Evolutionary conservation across 2,329 filamentous ascomycete genomes (phyloP).

Genomic region (Ophiostoma australiae): DNA sequence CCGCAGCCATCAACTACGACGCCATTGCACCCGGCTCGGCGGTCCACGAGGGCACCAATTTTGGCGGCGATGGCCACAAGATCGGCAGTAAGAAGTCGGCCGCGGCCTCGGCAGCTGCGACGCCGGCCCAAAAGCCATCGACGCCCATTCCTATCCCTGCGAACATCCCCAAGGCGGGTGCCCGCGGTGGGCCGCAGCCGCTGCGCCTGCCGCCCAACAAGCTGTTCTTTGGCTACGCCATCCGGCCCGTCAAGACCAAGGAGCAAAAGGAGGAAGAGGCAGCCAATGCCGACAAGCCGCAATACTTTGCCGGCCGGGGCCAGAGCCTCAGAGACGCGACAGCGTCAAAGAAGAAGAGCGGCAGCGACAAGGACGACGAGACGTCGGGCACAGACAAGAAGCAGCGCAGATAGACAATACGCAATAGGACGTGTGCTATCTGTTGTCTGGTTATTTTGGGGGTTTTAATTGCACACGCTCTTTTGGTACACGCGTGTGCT

Average conservation of each 20-base stretch:
- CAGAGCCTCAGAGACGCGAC: slow-evolving; percentile 66
- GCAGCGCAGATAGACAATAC: slow-evolving; percentile 33
- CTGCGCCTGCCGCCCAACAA: slow-evolving; percentile 81
- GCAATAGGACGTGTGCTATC: not conserved
- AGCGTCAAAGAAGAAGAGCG: slow-evolving; percentile 51
- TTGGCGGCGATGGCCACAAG: slow-evolving; percentile 73
- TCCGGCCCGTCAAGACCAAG: slow-evolving; percentile 79
- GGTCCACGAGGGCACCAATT: slow-evolving; percentile 68
- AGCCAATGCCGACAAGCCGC: slow-evolving; percentile 56
- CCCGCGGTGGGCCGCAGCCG: slow-evolving; percentile 64
- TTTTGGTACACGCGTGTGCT: not conserved
- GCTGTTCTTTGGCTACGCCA: slow-evolving; percentile 92
- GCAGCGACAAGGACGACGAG: slow-evolving; percentile 46
- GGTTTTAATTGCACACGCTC: not conserved
- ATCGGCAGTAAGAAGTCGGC: slow-evolving; percentile 75
- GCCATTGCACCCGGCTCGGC: slow-evolving; percentile 76
- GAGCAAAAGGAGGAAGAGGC: slow-evolving; percentile 64
- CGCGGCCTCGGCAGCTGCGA: slow-evolving; percentile 50
- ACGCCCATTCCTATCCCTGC: slow-evolving; percentile 35
- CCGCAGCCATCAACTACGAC: slow-evolving; percentile 93
- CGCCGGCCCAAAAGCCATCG: slow-evolving; percentile 1
- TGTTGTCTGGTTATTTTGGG: not conserved
- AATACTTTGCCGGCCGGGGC: slow-evolving; percentile 78
- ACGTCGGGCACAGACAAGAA: slow-evolving; percentile 47
- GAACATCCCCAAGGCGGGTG: slow-evolving; percentile 29